A percentile compares a stretch with the other conserved stretches of the same genome.
Evolutionary conservation across 1,139 yeast species (phyloP).

Genomic region (Magnusiomyces paraingens): DNA sequence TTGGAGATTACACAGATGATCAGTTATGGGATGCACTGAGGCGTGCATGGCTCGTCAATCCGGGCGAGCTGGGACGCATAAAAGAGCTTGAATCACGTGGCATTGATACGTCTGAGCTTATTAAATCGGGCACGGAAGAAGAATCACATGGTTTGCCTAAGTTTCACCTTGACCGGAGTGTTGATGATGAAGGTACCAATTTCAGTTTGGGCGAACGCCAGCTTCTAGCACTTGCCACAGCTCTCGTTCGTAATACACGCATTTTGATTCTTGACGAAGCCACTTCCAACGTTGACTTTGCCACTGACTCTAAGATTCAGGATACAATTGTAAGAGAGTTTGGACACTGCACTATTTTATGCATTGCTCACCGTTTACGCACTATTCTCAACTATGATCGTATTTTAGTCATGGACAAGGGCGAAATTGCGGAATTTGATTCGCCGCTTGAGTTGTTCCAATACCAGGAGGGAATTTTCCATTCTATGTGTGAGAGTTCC

Average conservation of each 20-base stretch:
- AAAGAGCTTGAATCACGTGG: slow-evolving; percentile 18
- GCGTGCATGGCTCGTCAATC: slow-evolving; percentile 55
- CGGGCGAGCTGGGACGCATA: slow-evolving; percentile 32
- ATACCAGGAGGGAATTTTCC: slow-evolving; percentile 42
- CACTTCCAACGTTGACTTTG: slow-evolving; percentile 75
- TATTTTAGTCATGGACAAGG: slow-evolving; percentile 59
- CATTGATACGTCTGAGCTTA: slow-evolving; percentile 15
- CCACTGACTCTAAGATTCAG: slow-evolving; percentile 68
- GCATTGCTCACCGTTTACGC: slow-evolving; percentile 73
- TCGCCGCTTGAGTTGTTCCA: slow-evolving; percentile 38
- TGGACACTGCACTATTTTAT: slow-evolving; percentile 58
- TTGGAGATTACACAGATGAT: slow-evolving; percentile 45
- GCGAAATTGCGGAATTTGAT: slow-evolving; percentile 55
- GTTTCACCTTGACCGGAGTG: slow-evolving; percentile 59
- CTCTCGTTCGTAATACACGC: slow-evolving; percentile 62
- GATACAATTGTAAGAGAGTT: slow-evolving; percentile 56
- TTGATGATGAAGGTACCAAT: slow-evolving; percentile 69
- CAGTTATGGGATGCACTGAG: slow-evolving; percentile 53
- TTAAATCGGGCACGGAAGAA: slow-evolving; percentile 8
- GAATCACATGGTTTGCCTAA: slow-evolving; percentile 34
- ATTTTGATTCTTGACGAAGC: slow-evolving; percentile 75
- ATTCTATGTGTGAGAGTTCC: slow-evolving; percentile 56
- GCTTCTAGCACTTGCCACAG: slow-evolving; percentile 67
- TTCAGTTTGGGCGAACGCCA: slow-evolving; percentile 77
- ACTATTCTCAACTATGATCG: slow-evolving; percentile 62